Conservation (phyloP, 2,329 filamentous ascomycete species). For the Pyrenochaeta sp. region DNA sequence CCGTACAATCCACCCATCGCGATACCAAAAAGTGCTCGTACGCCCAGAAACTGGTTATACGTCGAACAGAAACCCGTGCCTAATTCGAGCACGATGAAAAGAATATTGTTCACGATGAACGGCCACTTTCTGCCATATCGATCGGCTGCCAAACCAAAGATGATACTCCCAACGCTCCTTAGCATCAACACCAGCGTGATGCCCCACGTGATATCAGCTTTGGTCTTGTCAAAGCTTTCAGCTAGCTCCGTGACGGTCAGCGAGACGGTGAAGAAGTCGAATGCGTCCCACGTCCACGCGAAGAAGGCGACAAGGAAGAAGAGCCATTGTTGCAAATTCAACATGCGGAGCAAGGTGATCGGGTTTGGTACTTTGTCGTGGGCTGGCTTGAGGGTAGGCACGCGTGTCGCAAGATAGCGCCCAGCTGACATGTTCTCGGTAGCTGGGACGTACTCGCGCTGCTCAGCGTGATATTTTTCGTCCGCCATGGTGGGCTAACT, state of each 20-base stretch:
- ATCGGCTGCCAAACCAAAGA: slow-evolving; percentile 64
- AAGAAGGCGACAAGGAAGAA: slow-evolving; percentile 61
- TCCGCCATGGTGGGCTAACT: slow-evolving; percentile 24
- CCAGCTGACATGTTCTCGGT: slow-evolving; percentile 39
- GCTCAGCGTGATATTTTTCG: slow-evolving; percentile 26
- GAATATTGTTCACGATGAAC: slow-evolving; percentile 67
- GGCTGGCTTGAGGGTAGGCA: slow-evolving; percentile 64
- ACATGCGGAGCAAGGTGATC: slow-evolving; percentile 58
- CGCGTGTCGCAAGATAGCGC: slow-evolving; percentile 62
- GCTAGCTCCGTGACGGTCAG: slow-evolving; percentile 64
- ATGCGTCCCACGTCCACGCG: slow-evolving; percentile 60
- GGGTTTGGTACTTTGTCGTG: slow-evolving; percentile 65
- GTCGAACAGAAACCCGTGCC: slow-evolving; percentile 67
- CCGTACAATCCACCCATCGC: slow-evolving; percentile 72
- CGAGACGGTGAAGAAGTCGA: slow-evolving; percentile 71
- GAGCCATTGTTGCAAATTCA: slow-evolving; percentile 67
- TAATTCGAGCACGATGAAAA: slow-evolving; percentile 69
- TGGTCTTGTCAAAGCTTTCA: slow-evolving; percentile 61
- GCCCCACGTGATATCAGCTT: slow-evolving; percentile 68
- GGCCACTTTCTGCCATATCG: slow-evolving; percentile 65
- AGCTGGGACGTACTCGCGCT: slow-evolving; percentile 23
- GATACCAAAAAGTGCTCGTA: slow-evolving; percentile 68
- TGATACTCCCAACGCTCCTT: slow-evolving; percentile 65
- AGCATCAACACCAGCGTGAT: slow-evolving; percentile 63
- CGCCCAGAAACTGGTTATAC: slow-evolving; percentile 66